These are phyloP conservation scores for Nakazawaea peltata DNA, from an alignment of 805 yeast species.

Conservation along the genomic window DNA sequence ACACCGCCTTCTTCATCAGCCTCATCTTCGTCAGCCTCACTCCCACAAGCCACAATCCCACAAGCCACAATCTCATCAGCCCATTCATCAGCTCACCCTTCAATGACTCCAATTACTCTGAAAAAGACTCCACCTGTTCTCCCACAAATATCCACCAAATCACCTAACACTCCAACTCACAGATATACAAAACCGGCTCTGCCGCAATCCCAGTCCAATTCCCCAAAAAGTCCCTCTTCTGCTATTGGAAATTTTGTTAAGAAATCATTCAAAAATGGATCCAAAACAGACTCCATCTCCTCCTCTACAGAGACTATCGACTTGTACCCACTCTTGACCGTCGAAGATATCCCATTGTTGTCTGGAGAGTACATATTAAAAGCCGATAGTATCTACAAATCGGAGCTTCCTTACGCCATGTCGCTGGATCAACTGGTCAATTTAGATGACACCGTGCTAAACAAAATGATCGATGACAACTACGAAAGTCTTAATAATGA, in stretches of 20 bases:
- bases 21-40: background rate
- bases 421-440: background rate
- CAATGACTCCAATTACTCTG: background rate
- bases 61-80: background rate
- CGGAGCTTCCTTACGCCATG: constrained; percentile 22
- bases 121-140: background rate
- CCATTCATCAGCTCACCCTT: too few species aligned
- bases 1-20: background rate
- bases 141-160: too few species aligned
- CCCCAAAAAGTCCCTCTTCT: background rate
- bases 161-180: too few species aligned
- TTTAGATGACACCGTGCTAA: constrained; percentile 22
- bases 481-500: constrained; percentile 20
- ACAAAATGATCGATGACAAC: constrained; percentile 22
- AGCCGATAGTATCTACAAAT: constrained; percentile 23
- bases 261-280: background rate
- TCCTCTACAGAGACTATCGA: constrained; percentile 11
- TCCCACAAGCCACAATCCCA: background rate
- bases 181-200: background rate
- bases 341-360: constrained; percentile 12
- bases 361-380: constrained; percentile 24
- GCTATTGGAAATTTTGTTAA: background rate
- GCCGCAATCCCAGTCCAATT: background rate
- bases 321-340: constrained; percentile 17
- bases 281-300: background rate